Percentiles rank a stretch among this genome's conserved stretches.
These are phyloP conservation scores for Salvia splendens DNA, from an alignment of 257 asterid species.

Conservation along the genomic window DNA sequence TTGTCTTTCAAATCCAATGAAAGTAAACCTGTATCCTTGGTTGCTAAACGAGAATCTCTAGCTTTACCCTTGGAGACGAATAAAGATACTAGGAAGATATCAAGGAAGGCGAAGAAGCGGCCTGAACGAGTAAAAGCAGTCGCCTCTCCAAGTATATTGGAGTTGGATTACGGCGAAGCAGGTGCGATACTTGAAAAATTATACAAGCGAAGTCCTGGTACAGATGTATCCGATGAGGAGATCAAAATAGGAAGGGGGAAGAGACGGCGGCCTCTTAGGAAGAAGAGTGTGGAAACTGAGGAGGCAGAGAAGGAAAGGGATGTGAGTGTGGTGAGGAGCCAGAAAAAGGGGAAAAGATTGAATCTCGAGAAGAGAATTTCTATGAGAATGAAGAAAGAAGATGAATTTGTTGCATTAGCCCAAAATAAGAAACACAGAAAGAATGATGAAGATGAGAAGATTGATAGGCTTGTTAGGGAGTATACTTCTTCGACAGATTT, in stretches of 20 bases:
- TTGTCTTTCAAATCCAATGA: slow-evolving; percentile 63
- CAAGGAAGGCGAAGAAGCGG: slow-evolving; percentile 45
- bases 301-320: slow-evolving; percentile 37
- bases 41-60: slow-evolving; percentile 57
- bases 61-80: slow-evolving; percentile 56
- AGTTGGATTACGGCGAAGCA: slow-evolving; percentile 78
- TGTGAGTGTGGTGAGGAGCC: slow-evolving; percentile 49
- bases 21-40: slow-evolving; percentile 47
- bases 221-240: slow-evolving; percentile 43
- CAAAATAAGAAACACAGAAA: slow-evolving; percentile 31
- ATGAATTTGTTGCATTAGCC: slow-evolving; percentile 39
- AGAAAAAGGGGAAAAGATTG: slow-evolving; percentile 54
- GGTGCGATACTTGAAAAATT: slow-evolving; percentile 75
- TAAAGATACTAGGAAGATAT: slow-evolving; percentile 44
- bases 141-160: slow-evolving; percentile 50
- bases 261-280: slow-evolving; percentile 50
- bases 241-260: slow-evolving; percentile 39
- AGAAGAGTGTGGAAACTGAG: slow-evolving; percentile 42
- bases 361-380: slow-evolving; percentile 77
- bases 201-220: slow-evolving; percentile 54
- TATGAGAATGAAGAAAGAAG: slow-evolving; percentile 48
- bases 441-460: slow-evolving; percentile 49
- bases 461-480: slow-evolving; percentile 68
- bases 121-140: slow-evolving; percentile 48
- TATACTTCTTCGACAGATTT: slow-evolving; percentile 61